Evolutionary conservation across 129 eudicot species (phyloP).

Genomic region (Scalesia atractyloides): DNA sequence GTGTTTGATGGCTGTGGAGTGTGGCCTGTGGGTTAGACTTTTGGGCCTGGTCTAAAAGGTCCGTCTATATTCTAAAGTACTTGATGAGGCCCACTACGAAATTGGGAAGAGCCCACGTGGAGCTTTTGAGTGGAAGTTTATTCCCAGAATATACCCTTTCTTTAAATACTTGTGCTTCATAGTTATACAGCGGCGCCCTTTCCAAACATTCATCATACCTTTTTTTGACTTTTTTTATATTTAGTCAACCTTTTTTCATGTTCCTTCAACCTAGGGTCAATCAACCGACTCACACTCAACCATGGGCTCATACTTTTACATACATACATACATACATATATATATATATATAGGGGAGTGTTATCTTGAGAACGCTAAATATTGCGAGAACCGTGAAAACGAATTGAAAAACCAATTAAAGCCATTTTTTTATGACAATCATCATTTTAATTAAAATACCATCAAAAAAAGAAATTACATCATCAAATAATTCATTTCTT

Average conservation of each 20-base stretch:
- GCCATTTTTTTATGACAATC: too few species aligned
- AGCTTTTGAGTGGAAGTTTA: constrained; percentile 23
- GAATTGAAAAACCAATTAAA: too few species aligned
- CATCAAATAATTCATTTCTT: too few species aligned
- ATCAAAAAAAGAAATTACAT: too few species aligned
- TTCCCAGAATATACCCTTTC: constrained; percentile 28
- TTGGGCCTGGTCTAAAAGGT: constrained; percentile 5
- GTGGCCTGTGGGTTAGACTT: neutral
- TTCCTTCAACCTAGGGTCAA: neutral
- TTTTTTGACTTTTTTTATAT: constrained; percentile 22
- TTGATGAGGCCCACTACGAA: constrained; percentile 8
- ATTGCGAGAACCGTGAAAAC: too few species aligned
- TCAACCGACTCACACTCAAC: neutral
- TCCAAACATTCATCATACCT: neutral
- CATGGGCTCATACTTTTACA: too few species aligned
- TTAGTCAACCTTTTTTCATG: constrained; percentile 19
- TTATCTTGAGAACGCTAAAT: too few species aligned
- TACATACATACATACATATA: too few species aligned
- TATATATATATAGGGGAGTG: too few species aligned
- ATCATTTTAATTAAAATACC: too few species aligned
- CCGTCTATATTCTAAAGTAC: neutral
- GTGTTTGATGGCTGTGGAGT: neutral
- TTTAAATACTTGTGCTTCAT: constrained; percentile 4
- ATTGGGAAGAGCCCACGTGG: neutral
- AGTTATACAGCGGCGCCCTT: neutral